Evolutionary conservation across 495 filamentous ascomycete species (phyloP).

Genomic region (Margaritispora aquatica): DNA sequence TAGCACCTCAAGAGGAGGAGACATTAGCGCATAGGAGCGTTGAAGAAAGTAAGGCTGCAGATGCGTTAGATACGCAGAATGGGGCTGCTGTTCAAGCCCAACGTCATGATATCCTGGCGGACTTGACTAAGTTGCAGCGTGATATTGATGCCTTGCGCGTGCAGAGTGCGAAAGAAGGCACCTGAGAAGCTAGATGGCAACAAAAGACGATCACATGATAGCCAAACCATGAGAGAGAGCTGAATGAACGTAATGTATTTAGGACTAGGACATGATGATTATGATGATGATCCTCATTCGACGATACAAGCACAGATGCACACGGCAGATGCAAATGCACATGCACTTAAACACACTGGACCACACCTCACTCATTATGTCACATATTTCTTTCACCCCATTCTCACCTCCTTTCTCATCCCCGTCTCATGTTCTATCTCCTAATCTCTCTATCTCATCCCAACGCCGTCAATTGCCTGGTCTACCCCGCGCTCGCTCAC

Average conservation of each 20-base stretch:
- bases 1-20: slow-evolving; percentile 1
- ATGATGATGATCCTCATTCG: neutral
- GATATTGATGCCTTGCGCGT: slow-evolving; percentile 23
- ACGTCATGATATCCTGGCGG: slow-evolving; percentile 21
- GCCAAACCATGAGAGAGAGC: neutral
- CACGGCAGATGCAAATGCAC: no score
- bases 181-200: no score
- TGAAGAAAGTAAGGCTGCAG: neutral
- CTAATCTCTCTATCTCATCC: no score
- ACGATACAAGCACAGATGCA: neutral
- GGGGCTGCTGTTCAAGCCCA: neutral
- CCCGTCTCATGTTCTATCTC: neutral
- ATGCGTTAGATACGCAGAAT: neutral
- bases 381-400: neutral
- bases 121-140: slow-evolving; percentile 21
- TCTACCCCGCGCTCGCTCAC: slow-evolving; percentile 5
- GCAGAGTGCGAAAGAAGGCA: slow-evolving; percentile 1
- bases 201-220: slow-evolving; percentile 19
- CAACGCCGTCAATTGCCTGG: neutral
- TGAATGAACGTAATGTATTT: neutral
- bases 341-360: no score
- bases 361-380: neutral
- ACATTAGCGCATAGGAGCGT: neutral
- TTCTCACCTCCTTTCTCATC: neutral
- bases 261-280: no score